These are phyloP conservation scores for Cephalotrichum gorgonifer DNA, from an alignment of 2,329 filamentous ascomycete genomes.

Conservation along the genomic window DNA sequence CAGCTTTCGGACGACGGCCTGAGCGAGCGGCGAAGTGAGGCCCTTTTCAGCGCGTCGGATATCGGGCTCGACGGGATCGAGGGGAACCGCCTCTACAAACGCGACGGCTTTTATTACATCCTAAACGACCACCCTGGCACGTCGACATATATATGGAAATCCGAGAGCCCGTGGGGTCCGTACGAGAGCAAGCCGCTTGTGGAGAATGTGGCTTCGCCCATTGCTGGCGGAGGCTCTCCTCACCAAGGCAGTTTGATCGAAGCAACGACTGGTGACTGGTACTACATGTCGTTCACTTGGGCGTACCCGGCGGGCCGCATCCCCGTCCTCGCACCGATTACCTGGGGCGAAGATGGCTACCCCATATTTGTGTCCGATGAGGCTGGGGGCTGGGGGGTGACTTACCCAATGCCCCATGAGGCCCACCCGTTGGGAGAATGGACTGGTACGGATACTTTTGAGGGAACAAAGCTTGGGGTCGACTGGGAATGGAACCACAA, in stretches of 20 bases:
- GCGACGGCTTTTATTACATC: conserved; percentile 45
- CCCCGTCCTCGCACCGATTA: conserved; percentile 45
- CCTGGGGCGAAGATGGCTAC: conserved; percentile 36
- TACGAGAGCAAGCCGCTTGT: conserved; percentile 36
- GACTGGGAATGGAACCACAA: conserved; percentile 56
- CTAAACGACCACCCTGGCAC: conserved; percentile 32
- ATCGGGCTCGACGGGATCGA: conserved; percentile 28
- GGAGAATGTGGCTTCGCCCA: conserved; percentile 27
- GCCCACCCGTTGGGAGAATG: conserved; percentile 12
- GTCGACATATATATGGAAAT: conserved; percentile 37
- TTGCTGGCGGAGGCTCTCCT: conserved; percentile 28
- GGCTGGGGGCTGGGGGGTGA: conserved; percentile 34
- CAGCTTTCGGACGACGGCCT: conserved; percentile 37
- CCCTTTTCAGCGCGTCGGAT: conserved; percentile 29
- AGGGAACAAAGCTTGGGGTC: conserved; percentile 25
- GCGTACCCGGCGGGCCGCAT: conserved; percentile 45
- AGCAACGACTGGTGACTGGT: conserved; percentile 42
- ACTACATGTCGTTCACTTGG: conserved; percentile 47
- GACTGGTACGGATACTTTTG: conserved; percentile 34
- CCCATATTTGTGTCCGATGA: conserved; percentile 29
- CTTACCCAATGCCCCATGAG: conserved; percentile 26
- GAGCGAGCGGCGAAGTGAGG: conserved; percentile 28
- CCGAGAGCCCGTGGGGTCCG: conserved; percentile 38
- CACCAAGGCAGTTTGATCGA: conserved; percentile 48
- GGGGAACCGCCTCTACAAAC: conserved; percentile 46